These are phyloP conservation scores for Stylonectria norvegica DNA, from an alignment of 2,329 filamentous ascomycete species.

Conservation along the genomic window DNA sequence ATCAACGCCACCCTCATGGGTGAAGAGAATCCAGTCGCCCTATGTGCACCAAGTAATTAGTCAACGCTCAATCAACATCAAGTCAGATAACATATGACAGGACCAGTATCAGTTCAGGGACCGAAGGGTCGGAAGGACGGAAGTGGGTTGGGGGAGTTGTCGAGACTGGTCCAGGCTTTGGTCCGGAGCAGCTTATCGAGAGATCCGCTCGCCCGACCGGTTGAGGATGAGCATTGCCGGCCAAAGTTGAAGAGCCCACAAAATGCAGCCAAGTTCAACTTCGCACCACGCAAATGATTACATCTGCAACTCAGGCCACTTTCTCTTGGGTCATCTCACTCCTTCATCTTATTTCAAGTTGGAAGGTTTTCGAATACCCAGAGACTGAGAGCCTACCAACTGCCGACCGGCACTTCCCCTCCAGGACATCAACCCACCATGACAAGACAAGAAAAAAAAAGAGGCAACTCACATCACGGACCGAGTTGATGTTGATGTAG, in stretches of 20 bases:
- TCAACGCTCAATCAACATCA: slow-evolving; percentile 3
- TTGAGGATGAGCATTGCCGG: slow-evolving; percentile 27
- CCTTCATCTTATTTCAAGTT: slow-evolving; percentile 2
- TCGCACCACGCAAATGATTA: slow-evolving; percentile 17
- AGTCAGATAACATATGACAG: neutral
- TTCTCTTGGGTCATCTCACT: slow-evolving; percentile 7
- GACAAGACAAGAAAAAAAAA: slow-evolving; percentile 22
- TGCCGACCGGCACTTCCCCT: neutral
- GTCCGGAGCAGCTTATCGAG: slow-evolving; percentile 28
- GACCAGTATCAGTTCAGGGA: neutral
- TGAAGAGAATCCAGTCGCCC: slow-evolving; percentile 99
- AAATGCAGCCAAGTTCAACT: slow-evolving; percentile 16
- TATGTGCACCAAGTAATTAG: slow-evolving; percentile 40
- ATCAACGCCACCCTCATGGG: slow-evolving; percentile 98
- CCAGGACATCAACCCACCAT: slow-evolving; percentile 1
- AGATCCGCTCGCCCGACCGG: slow-evolving; percentile 39
- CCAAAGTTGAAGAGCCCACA: slow-evolving; percentile 23
- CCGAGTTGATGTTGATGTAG: slow-evolving; percentile 99
- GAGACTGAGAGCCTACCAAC: no score
- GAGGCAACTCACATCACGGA: slow-evolving; percentile 82
- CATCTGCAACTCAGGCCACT: slow-evolving; percentile 16
- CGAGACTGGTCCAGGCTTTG: neutral
- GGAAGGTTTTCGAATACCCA: neutral
- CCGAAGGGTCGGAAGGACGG: neutral
- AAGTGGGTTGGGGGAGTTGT: neutral